Evolutionary conservation across 1,139 yeast species (phyloP).

Genomic region (Candida sp.): DNA sequence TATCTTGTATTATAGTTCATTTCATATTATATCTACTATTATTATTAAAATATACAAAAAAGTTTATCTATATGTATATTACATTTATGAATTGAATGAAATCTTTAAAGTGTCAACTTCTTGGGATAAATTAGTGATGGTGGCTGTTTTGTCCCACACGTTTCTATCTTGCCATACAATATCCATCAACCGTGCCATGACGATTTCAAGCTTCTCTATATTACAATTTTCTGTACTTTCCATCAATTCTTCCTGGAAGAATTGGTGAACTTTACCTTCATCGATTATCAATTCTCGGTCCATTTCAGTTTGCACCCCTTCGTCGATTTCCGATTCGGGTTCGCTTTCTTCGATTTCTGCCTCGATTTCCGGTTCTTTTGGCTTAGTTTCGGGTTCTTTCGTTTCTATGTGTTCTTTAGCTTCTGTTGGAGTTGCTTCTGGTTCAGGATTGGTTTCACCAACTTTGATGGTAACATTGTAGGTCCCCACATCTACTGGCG

Average conservation of each 20-base stretch:
- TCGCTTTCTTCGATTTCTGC: constrained; percentile 10
- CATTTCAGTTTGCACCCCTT: constrained; percentile 14
- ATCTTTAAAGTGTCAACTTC: constrained; percentile 1
- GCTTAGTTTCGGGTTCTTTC: background rate
- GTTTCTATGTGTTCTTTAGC: background rate
- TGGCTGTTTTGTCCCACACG: constrained; percentile 59
- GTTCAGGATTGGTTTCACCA: background rate
- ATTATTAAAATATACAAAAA: background rate
- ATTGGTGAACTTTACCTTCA: constrained; percentile 11
- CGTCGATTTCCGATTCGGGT: constrained; percentile 25
- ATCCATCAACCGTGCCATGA: constrained; percentile 72
- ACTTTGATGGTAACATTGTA: background rate
- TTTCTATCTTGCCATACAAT: constrained; percentile 69
- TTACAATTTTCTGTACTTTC: constrained; percentile 46
- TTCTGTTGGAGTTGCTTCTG: constrained; percentile 1
- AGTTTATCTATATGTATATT: background rate
- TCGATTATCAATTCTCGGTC: constrained; percentile 15
- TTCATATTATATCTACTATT: background rate
- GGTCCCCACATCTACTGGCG: background rate
- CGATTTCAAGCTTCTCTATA: constrained; percentile 70
- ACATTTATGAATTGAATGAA: constrained; percentile 1
- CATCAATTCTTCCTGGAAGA: constrained; percentile 19
- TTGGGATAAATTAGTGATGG: constrained; percentile 23
- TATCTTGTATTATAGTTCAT: background rate
- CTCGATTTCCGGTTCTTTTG: constrained; percentile 1